These are phyloP conservation scores for Yamadazyma paraphyllophila DNA, from an alignment of 805 yeast species.

Conservation along the genomic window DNA sequence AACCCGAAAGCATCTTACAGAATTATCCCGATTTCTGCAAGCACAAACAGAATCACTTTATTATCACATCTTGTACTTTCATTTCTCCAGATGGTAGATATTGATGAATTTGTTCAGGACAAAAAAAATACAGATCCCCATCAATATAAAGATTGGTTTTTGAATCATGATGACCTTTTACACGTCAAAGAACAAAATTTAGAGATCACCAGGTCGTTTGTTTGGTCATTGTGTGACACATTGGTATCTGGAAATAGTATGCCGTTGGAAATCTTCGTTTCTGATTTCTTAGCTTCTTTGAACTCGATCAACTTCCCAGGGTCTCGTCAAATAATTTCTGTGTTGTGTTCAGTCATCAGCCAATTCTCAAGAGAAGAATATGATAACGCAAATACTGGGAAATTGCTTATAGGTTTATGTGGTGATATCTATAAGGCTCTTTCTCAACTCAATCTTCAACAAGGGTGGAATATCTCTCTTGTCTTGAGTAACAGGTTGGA, in stretches of 20 bases:
- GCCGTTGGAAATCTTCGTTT: constrained; percentile 5
- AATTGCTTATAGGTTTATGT: constrained; percentile 7
- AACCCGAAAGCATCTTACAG: constrained; percentile 5
- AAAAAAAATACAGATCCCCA: not conserved
- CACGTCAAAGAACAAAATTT: not conserved
- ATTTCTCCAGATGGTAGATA: constrained; percentile 2
- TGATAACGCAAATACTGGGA: constrained; percentile 5
- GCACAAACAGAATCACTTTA: not conserved
- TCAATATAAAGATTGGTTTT: not conserved
- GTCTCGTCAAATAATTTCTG: not conserved
- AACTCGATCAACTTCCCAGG: constrained; percentile 1
- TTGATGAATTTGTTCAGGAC: not conserved
- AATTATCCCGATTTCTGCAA: not conserved
- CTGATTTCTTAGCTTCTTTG: not conserved
- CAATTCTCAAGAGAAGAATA: not conserved
- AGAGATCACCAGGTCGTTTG: not conserved
- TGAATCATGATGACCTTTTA: not conserved
- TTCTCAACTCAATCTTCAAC: no score
- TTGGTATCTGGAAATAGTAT: constrained; percentile 1
- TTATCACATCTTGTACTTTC: constrained; percentile 4
- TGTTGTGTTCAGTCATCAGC: not conserved
- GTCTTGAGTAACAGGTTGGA: not conserved
- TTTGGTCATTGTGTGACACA: constrained; percentile 1
- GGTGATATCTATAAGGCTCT: constrained; percentile 6
- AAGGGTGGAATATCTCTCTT: no score